phyloP scores from a whole-genome alignment of 805 yeast species.

The Candida montana region DNA sequence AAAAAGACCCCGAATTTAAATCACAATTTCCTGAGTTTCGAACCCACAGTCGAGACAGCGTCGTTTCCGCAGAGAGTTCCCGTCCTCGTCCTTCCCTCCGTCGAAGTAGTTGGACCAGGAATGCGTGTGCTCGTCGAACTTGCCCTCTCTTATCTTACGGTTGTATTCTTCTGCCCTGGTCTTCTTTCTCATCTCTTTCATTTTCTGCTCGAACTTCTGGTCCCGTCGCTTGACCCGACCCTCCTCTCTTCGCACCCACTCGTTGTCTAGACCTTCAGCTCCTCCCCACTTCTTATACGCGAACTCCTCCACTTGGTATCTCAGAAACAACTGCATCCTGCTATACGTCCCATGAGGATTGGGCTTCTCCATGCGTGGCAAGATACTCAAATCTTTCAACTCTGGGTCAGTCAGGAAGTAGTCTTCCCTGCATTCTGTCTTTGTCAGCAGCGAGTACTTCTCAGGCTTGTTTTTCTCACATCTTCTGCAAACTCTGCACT shows the following conservation, averaged over 20 bases:
- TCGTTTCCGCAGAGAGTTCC: conserved; percentile 40
- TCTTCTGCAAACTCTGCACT: conserved; percentile 68
- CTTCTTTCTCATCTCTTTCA: conserved; percentile 83
- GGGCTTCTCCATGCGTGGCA: conserved; percentile 80
- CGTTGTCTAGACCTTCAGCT: conserved; percentile 81
- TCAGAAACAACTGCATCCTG: conserved; percentile 84
- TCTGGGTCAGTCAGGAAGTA: conserved; percentile 93
- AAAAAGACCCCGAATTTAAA: conserved; percentile 2
- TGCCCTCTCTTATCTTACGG: conserved; percentile 55
- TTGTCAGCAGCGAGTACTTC: conserved; percentile 84
- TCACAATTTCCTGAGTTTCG: conserved; percentile 69
- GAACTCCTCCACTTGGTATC: conserved; percentile 90
- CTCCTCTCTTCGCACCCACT: conserved; percentile 81
- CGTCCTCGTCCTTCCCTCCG: conserved; percentile 39
- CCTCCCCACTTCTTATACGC: conserved; percentile 96
- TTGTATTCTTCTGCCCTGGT: conserved; percentile 91
- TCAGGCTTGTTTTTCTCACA: conserved; percentile 76
- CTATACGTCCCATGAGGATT: conserved; percentile 90
- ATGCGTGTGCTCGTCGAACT: conserved; percentile 63
- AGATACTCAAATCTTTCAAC: conserved; percentile 57
- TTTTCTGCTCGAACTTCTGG: conserved; percentile 67
- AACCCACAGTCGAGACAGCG: conserved; percentile 80
- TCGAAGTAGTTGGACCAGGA: conserved; percentile 60
- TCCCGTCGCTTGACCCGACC: conserved; percentile 69
- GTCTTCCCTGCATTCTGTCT: conserved; percentile 92